phyloP scores from a whole-genome alignment of 352 stramenopile species.

The Thalassiosira oceanica region DNA sequence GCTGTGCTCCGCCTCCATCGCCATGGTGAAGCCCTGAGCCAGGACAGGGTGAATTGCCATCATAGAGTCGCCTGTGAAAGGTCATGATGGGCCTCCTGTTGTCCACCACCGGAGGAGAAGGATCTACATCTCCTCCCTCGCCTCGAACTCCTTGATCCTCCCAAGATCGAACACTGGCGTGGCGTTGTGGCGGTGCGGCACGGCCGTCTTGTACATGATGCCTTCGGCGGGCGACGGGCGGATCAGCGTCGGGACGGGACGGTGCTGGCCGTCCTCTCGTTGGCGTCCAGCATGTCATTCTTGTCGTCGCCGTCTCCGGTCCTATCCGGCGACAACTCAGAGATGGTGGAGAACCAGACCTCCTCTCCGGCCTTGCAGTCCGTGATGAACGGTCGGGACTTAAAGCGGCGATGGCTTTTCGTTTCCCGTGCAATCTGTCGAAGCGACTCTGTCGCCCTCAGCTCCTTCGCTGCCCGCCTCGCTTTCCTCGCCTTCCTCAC shows the following conservation, averaged over 20 bases:
- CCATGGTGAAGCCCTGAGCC: constrained; percentile 77
- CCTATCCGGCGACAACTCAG: constrained; percentile 46
- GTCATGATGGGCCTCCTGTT: constrained; percentile 60
- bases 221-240: constrained; percentile 64
- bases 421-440: too few species aligned
- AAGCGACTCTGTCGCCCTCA: too few species aligned
- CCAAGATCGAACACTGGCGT: constrained; percentile 61
- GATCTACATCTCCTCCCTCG: constrained; percentile 1
- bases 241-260: constrained; percentile 68
- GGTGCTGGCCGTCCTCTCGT: too few species aligned
- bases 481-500: constrained; percentile 5
- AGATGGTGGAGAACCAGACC: constrained; percentile 79
- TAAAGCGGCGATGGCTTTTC: constrained; percentile 18
- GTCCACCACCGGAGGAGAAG: not conserved
- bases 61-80: constrained; percentile 72
- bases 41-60: constrained; percentile 81
- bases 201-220: constrained; percentile 71
- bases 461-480: too few species aligned
- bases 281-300: constrained; percentile 5
- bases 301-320: too few species aligned
- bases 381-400: constrained; percentile 9
- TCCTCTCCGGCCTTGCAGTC: constrained; percentile 34
- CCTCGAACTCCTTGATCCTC: constrained; percentile 42
- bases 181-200: constrained; percentile 66
- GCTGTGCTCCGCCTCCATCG: constrained; percentile 68